phyloP scores from a whole-genome alignment of 1,284 basidiomycete species.

The Naganishia sp. region DNA sequence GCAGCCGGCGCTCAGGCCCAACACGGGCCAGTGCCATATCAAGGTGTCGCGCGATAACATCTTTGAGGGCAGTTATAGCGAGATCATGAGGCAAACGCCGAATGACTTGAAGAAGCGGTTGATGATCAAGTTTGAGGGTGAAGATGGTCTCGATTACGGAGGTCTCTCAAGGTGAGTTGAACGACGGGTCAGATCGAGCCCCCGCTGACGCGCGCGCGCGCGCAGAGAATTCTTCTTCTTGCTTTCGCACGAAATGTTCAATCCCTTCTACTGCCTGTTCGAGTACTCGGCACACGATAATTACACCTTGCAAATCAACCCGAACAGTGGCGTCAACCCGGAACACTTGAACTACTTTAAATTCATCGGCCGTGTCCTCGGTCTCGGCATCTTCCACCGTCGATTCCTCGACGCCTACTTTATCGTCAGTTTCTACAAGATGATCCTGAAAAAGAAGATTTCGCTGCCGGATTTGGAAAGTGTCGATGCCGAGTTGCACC shows the following conservation, averaged over 20 bases:
- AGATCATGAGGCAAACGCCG: constrained; percentile 90
- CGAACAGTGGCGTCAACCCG: constrained; percentile 94
- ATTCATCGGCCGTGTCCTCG: constrained; percentile 93
- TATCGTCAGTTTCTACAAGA: constrained; percentile 98
- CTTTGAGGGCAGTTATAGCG: constrained; percentile 93
- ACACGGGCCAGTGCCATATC: constrained; percentile 92
- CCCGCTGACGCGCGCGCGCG: constrained; percentile 4
- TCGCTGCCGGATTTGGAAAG: constrained; percentile 82
- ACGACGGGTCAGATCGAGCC: neutral
- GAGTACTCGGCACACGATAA: constrained; percentile 99
- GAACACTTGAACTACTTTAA: constrained; percentile 99
- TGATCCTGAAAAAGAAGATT: constrained; percentile 88
- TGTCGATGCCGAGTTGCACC: constrained; percentile 85
- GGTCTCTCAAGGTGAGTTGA: constrained; percentile 80
- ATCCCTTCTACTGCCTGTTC: constrained; percentile 98
- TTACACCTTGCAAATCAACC: constrained; percentile 98
- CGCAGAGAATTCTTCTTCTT: constrained; percentile 98
- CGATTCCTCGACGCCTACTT: constrained; percentile 99
- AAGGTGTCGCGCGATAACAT: constrained; percentile 91
- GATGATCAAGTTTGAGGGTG: constrained; percentile 98
- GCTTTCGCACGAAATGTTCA: constrained; percentile 96
- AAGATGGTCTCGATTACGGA: constrained; percentile 97
- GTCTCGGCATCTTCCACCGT: constrained; percentile 96
- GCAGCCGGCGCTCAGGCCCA: constrained; percentile 88
- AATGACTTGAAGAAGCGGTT: constrained; percentile 95